phyloP scores from a whole-genome alignment of 306 rosid species.

The Gastrolobium villosum region DNA sequence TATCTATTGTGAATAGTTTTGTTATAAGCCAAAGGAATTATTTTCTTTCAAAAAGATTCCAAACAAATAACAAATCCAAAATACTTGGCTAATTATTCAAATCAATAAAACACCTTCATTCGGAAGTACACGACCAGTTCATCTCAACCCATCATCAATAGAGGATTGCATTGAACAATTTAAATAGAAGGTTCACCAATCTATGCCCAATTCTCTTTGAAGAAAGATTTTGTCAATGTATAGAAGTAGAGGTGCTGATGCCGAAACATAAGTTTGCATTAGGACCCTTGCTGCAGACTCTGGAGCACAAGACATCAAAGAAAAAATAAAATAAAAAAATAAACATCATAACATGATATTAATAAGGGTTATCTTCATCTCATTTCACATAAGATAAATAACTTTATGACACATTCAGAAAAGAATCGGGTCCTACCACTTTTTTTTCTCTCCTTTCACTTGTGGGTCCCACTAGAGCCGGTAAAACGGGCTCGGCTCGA shows the following conservation, averaged over 20 bases:
- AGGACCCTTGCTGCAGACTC: slow-evolving; percentile 65
- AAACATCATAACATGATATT: slow-evolving; percentile 12
- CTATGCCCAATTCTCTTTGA: slow-evolving; percentile 77
- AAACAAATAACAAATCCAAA: background rate
- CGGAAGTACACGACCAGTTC: background rate
- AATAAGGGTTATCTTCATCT: no score
- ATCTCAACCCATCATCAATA: background rate
- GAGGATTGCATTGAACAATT: background rate
- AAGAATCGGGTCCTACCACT: no score
- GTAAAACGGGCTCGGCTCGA: no score
- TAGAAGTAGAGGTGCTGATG: slow-evolving; percentile 64
- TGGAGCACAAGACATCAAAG: slow-evolving; percentile 46
- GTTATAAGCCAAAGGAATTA: background rate
- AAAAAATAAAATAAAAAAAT: background rate
- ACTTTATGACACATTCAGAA: no score
- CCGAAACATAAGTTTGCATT: slow-evolving; percentile 69
- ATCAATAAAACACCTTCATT: slow-evolving; percentile 1
- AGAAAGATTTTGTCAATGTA: slow-evolving; percentile 75
- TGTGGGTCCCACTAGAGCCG: no score
- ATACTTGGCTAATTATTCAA: slow-evolving; percentile 13
- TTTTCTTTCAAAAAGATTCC: background rate
- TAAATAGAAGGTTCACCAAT: slow-evolving; percentile 65
- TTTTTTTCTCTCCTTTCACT: no score
- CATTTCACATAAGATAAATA: no score
- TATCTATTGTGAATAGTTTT: slow-evolving; percentile 1